These are phyloP conservation scores for Parvularia atlantis DNA, from an alignment of 78 protist genomes.

Conservation along the genomic window DNA sequence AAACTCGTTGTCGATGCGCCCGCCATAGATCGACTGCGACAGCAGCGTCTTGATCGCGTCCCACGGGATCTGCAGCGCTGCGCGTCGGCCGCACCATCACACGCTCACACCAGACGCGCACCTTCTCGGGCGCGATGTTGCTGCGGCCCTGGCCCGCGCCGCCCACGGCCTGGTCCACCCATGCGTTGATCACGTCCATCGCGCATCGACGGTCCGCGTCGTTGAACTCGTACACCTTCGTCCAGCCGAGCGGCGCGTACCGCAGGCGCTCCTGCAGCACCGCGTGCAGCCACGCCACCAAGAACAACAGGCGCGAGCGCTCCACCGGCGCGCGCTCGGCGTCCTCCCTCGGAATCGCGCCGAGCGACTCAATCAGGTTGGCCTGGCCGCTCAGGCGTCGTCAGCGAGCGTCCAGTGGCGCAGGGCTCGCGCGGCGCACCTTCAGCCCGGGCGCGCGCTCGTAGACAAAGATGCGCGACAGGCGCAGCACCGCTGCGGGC, in stretches of 20 bases:
- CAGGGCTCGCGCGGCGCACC: no score
- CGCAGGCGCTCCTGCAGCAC: slow-evolving; percentile 81
- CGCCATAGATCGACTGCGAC: slow-evolving; percentile 67
- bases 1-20: slow-evolving; percentile 86
- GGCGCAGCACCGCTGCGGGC: slow-evolving; percentile 74
- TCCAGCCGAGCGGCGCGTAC: slow-evolving; percentile 91
- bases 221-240: slow-evolving; percentile 81
- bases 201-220: slow-evolving; percentile 82
- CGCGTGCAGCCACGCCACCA: slow-evolving; percentile 92
- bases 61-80: slow-evolving; percentile 88
- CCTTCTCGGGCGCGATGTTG: slow-evolving; percentile 47
- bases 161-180: slow-evolving; percentile 68
- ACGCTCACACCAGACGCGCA: no score
- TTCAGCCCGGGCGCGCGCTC: slow-evolving; percentile 93
- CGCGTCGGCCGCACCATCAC: no score
- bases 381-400: no score
- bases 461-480: slow-evolving; percentile 62
- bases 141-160: slow-evolving; percentile 26
- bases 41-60: slow-evolving; percentile 57
- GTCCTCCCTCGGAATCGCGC: neutral
- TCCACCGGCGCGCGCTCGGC: slow-evolving; percentile 45
- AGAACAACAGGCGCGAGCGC: slow-evolving; percentile 80
- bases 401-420: slow-evolving; percentile 6
- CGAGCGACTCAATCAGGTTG: slow-evolving; percentile 20
- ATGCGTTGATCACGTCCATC: slow-evolving; percentile 69